phyloP scores from a whole-genome alignment of 2,329 filamentous ascomycete species.

The Fusarium phyllophilum region DNA sequence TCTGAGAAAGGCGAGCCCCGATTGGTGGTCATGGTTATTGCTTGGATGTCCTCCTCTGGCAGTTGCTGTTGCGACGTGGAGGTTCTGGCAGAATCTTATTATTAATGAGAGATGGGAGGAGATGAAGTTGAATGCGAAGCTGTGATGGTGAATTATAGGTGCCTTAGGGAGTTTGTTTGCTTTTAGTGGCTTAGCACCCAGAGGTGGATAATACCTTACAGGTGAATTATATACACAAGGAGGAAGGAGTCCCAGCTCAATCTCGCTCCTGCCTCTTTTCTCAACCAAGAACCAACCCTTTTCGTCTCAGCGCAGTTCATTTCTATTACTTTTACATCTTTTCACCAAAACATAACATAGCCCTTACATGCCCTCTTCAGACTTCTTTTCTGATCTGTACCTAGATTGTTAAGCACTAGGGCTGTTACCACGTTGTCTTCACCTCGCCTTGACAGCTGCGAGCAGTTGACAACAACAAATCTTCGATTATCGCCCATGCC shows the following conservation, averaged over 20 bases:
- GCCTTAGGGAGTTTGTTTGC: neutral
- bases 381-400: neutral
- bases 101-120: conserved; percentile 78
- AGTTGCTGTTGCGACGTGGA: conserved; percentile 73
- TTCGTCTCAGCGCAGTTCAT: neutral
- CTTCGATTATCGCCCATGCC: neutral
- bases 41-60: conserved; percentile 80
- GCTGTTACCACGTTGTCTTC: neutral
- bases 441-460: conserved; percentile 14
- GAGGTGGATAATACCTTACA: neutral
- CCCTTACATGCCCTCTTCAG: neutral
- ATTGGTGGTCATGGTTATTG: conserved; percentile 84
- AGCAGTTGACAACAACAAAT: conserved; percentile 4
- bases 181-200: neutral
- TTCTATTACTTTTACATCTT: neutral
- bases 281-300: neutral
- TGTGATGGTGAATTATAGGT: conserved; percentile 12
- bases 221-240: neutral
- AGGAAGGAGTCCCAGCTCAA: neutral
- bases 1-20: conserved; percentile 71
- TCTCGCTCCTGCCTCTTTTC: conserved; percentile 73
- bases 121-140: conserved; percentile 53
- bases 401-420: neutral
- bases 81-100: conserved; percentile 75
- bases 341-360: neutral